Conservation (phyloP, 805 yeast genomes). For the Teunomyces pallodes region DNA sequence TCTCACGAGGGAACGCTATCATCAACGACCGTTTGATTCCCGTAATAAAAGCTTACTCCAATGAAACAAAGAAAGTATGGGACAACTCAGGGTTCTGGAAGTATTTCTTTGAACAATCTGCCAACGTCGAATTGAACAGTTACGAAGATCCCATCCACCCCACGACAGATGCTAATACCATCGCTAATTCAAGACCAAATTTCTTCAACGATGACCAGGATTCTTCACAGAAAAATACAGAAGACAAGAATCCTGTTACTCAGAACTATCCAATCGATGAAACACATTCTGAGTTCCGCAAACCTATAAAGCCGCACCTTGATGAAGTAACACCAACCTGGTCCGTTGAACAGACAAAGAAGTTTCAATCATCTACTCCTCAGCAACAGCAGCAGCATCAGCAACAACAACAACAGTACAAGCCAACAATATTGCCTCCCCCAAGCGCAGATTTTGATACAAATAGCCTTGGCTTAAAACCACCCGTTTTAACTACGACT, state of each 20-base stretch:
- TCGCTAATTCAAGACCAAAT: conserved; percentile 16
- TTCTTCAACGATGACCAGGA: conserved; percentile 14
- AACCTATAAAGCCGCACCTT: conserved; percentile 16
- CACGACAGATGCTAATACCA: conserved; percentile 20
- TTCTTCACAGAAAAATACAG: conserved; percentile 11
- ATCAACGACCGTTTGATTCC: conserved; percentile 71
- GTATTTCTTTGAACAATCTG: conserved; percentile 71
- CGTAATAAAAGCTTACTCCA: conserved; percentile 57
- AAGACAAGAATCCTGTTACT: conserved; percentile 5
- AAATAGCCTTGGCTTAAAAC: conserved; percentile 21
- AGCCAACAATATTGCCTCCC: conserved; percentile 10
- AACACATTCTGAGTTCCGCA: conserved; percentile 11
- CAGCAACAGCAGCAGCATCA: conserved; percentile 17
- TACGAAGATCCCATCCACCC: conserved; percentile 41
- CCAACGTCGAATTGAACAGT: conserved; percentile 58
- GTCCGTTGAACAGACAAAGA: conserved; percentile 27
- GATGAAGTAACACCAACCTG: conserved; percentile 34
- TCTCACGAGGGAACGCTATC: conserved; percentile 63
- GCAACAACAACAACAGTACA: conserved; percentile 14
- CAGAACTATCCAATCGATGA: conserved; percentile 2
- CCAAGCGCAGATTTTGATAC: conserved; percentile 6
- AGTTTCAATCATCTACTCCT: conserved; percentile 28
- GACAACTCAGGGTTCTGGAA: conserved; percentile 72
- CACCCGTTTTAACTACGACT: conserved; percentile 12
- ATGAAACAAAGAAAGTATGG: conserved; percentile 60